phyloP scores from a whole-genome alignment of 192 early-diverging fungal genomes.

The Coemansia aciculifera region DNA sequence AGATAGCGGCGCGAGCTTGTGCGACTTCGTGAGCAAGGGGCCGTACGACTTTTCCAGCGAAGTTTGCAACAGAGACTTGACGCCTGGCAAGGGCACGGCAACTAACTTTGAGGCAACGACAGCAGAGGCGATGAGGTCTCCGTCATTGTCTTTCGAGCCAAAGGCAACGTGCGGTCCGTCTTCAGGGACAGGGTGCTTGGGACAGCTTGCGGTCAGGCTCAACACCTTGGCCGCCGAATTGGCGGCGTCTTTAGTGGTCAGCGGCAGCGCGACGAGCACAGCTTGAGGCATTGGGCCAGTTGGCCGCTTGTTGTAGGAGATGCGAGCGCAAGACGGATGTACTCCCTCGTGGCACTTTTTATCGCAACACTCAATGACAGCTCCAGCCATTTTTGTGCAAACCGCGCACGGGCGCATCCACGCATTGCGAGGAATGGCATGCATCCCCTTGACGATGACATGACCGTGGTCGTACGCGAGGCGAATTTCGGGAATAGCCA shows the following conservation, averaged over 20 bases:
- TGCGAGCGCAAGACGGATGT: constrained; percentile 26
- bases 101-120: constrained; percentile 28
- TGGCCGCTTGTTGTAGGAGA: neutral
- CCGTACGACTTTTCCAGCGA: constrained; percentile 1
- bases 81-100: neutral
- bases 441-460: constrained; percentile 29
- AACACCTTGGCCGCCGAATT: neutral
- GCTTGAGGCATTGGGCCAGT: neutral
- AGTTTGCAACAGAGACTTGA: constrained; percentile 4
- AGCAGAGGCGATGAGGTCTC: constrained; percentile 15
- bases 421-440: constrained; percentile 20
- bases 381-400: constrained; percentile 26
- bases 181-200: neutral
- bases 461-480: constrained; percentile 43
- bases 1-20: neutral
- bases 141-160: constrained; percentile 14
- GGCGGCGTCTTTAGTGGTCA: neutral
- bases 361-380: constrained; percentile 16
- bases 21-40: neutral
- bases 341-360: constrained; percentile 24
- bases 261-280: neutral
- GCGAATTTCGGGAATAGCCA: constrained; percentile 58
- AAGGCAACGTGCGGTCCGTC: constrained; percentile 13
- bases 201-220: neutral
- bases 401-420: constrained; percentile 38